phyloP scores from a whole-genome alignment of 2,329 filamentous ascomycete species.

The Orbilia oligospora region DNA sequence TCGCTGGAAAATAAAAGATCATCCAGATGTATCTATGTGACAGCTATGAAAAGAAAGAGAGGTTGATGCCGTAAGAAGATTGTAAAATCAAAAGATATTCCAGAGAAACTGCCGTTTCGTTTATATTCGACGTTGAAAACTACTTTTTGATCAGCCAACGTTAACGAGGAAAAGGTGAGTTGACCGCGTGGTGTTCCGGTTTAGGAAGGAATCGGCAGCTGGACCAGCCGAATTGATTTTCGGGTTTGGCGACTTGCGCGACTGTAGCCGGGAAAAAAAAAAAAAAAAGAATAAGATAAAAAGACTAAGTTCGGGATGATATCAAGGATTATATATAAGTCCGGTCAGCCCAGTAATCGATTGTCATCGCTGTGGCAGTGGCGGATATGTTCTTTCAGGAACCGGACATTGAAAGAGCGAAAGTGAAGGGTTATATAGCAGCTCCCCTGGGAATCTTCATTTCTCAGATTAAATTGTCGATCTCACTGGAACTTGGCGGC shows the following conservation, averaged over 20 bases:
- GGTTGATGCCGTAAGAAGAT: not conserved
- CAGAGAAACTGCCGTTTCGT: not conserved
- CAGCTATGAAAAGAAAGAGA: not conserved
- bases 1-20: conserved; percentile 13
- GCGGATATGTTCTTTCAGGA: not conserved
- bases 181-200: conserved; percentile 21
- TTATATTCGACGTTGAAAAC: conserved; percentile 1
- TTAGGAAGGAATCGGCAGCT: not conserved
- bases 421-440: conserved; percentile 38
- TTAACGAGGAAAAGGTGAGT: conserved; percentile 5
- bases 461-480: conserved; percentile 59
- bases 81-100: conserved; percentile 11
- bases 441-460: conserved; percentile 23
- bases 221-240: no score
- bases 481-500: conserved; percentile 30
- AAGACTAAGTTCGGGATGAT: not conserved
- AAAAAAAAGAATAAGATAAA: not conserved
- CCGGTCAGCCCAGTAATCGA: conserved; percentile 12
- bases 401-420: conserved; percentile 2
- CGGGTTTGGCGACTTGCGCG: no score
- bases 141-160: not conserved
- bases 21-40: not conserved
- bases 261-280: not conserved
- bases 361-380: conserved; percentile 3
- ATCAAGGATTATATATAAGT: not conserved